Evolutionary conservation across 2,329 filamentous ascomycete species (phyloP).

Genomic region (Penicillium concentricum): DNA sequence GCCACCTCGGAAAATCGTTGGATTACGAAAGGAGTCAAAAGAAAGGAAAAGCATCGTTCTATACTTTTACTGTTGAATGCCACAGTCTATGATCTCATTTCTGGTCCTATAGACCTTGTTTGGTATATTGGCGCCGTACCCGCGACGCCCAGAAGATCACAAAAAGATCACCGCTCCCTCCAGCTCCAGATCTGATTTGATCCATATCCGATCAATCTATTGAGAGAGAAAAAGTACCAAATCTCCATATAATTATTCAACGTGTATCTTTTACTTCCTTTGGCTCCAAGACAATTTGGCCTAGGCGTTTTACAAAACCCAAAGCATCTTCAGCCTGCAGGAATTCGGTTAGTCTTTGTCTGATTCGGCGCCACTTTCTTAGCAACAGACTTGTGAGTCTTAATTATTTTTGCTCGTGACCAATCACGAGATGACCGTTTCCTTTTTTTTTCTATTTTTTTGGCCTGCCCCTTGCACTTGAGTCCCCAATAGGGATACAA

Average conservation of each 20-base stretch:
- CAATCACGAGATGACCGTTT: slow-evolving; percentile 20
- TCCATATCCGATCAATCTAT: neutral
- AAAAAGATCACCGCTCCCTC: slow-evolving; percentile 14
- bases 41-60: neutral
- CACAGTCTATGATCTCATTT: slow-evolving; percentile 16
- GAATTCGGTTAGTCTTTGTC: slow-evolving; percentile 2
- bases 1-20: slow-evolving; percentile 20
- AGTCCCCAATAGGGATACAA: neutral
- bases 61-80: slow-evolving; percentile 2
- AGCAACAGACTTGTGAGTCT: slow-evolving; percentile 9
- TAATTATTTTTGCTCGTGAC: slow-evolving; percentile 14
- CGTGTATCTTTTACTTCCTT: slow-evolving; percentile 4
- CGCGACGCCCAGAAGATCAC: slow-evolving; percentile 19
- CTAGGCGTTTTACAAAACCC: slow-evolving; percentile 1
- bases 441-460: neutral
- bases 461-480: slow-evolving; percentile 1
- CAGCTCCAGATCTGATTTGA: slow-evolving; percentile 8
- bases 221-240: neutral
- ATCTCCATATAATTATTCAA: neutral
- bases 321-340: slow-evolving; percentile 6
- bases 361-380: slow-evolving; percentile 10
- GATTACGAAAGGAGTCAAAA: neutral
- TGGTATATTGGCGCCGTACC: slow-evolving; percentile 18
- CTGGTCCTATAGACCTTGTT: slow-evolving; percentile 6
- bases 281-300: neutral